phyloP scores from a whole-genome alignment of 208 protist species.

The Willaertia magna region DNA sequence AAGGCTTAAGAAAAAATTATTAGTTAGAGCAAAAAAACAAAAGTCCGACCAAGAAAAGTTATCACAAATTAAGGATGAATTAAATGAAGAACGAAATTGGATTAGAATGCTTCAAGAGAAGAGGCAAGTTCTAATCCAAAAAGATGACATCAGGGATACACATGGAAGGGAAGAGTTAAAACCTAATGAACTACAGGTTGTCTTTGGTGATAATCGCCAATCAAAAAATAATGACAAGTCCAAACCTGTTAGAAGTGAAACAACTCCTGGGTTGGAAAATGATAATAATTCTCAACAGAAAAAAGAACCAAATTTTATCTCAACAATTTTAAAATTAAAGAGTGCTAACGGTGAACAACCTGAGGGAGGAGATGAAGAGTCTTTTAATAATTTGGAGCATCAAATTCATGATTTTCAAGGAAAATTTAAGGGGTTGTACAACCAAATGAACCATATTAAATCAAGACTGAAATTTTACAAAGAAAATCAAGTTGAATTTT shows the following conservation, averaged over 20 bases:
- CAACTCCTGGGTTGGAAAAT: too few species aligned
- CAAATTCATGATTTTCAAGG: not conserved
- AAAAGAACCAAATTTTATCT: not conserved
- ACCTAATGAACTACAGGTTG: not conserved
- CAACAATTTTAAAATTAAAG: not conserved
- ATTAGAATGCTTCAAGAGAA: not conserved
- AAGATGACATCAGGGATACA: not conserved
- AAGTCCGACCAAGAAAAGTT: not conserved
- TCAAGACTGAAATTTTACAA: not conserved
- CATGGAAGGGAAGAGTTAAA: not conserved
- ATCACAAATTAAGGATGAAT: not conserved
- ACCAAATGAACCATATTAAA: not conserved
- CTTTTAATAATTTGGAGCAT: not conserved
- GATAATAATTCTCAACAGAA: not conserved
- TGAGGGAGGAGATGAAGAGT: not conserved
- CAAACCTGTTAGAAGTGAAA: too few species aligned
- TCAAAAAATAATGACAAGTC: too few species aligned
- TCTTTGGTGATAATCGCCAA: too few species aligned
- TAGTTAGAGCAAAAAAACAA: not conserved
- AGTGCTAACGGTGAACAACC: not conserved
- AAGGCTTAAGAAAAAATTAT: not conserved
- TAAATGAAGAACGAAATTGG: not conserved
- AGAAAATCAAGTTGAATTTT: not conserved
- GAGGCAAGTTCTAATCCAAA: too few species aligned
- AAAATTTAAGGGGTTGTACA: not conserved